Evolutionary conservation across 2,329 filamentous ascomycete genomes (phyloP).

Genomic region (Cordyceps cicadae): DNA sequence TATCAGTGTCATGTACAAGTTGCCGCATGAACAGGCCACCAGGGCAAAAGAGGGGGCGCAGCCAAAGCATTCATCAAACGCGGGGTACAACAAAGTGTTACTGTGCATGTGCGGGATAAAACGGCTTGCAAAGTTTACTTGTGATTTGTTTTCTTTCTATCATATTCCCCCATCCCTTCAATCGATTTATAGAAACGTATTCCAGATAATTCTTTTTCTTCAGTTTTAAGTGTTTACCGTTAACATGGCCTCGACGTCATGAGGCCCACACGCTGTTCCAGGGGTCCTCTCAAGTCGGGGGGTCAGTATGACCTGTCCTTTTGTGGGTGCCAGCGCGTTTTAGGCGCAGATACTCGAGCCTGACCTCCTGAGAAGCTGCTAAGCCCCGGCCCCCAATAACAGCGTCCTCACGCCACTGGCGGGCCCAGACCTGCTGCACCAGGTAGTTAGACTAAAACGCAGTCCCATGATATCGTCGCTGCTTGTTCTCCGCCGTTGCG

Average conservation of each 20-base stretch:
- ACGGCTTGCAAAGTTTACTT: background rate
- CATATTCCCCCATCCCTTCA: background rate
- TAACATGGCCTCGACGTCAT: background rate
- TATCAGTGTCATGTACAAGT: constrained; percentile 4
- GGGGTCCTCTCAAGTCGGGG: background rate
- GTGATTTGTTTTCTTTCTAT: background rate
- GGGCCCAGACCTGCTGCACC: background rate
- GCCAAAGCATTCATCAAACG: constrained; percentile 2
- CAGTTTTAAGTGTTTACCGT: background rate
- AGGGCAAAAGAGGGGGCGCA: constrained; percentile 4
- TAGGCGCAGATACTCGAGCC: background rate
- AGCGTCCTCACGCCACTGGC: background rate
- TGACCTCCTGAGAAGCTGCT: constrained; percentile 3
- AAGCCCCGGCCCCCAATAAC: background rate
- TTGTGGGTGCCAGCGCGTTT: background rate
- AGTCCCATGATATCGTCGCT: constrained; percentile 5
- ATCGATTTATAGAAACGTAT: background rate
- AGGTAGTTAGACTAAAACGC: background rate
- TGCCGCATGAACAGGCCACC: background rate
- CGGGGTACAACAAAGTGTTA: background rate
- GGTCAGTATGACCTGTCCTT: constrained; percentile 3
- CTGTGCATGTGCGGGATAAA: background rate
- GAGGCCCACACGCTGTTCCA: background rate
- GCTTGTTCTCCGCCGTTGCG: background rate
- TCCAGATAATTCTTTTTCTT: too few species aligned